phyloP scores from a whole-genome alignment of 179 eudicot genomes.

The Nepenthes alata region DNA sequence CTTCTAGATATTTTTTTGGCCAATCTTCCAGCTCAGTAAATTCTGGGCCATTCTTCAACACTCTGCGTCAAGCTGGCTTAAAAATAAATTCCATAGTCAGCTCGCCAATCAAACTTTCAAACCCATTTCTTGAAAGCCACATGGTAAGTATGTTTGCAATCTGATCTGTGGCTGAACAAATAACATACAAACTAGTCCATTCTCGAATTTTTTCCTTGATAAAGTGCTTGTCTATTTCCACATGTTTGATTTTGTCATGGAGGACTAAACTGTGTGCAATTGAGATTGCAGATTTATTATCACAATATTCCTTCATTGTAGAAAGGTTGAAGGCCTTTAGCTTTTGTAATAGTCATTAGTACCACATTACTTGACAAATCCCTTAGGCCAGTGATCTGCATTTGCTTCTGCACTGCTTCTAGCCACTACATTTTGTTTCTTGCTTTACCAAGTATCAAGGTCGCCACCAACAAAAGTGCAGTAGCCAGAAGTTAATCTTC shows the following conservation, averaged over 20 bases:
- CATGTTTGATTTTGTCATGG: conserved; percentile 2
- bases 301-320: conserved; percentile 1
- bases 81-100: conserved; percentile 3
- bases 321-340: not conserved
- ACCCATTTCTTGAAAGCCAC: not conserved
- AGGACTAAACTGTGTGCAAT: conserved; percentile 3
- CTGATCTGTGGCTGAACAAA: not conserved
- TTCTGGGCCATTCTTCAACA: not conserved
- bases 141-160: conserved; percentile 1
- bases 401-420: conserved; percentile 6
- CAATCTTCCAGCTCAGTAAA: too few species aligned
- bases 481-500: not conserved
- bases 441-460: conserved; percentile 3
- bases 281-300: not conserved
- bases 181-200: too few species aligned
- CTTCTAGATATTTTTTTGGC: too few species aligned
- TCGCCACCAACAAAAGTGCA: not conserved
- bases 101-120: conserved; percentile 2
- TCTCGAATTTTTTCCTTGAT: not conserved
- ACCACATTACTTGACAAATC: conserved; percentile 2
- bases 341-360: not conserved
- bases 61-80: conserved; percentile 6
- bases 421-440: conserved; percentile 4
- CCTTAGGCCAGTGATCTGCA: not conserved
- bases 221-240: conserved; percentile 4